Percentiles rank a stretch among this genome's conserved stretches.
phyloP scores from a whole-genome alignment of 176 grass and related monocot genomes.

The Alloteropsis semialata region DNA sequence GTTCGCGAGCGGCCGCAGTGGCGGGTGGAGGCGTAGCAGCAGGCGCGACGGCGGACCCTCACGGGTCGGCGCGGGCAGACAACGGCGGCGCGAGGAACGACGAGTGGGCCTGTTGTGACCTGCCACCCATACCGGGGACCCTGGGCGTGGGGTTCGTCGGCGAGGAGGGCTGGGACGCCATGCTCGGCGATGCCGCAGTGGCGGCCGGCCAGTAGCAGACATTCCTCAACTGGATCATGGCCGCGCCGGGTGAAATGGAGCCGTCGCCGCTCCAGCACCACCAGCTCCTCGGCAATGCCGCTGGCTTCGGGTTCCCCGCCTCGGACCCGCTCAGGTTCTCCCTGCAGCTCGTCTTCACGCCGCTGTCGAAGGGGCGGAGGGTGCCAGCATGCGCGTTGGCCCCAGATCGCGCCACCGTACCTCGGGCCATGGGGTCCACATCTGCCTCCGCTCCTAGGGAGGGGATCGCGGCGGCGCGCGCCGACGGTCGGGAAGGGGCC shows the following conservation, averaged over 20 bases:
- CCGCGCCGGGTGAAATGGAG: slow-evolving; percentile 28
- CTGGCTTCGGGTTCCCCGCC: slow-evolving; percentile 42
- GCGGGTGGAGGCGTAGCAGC: too few species aligned
- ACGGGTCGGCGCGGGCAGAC: slow-evolving; percentile 2
- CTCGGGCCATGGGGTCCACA: too few species aligned
- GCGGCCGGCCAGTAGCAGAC: slow-evolving; percentile 54
- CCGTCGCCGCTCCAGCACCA: slow-evolving; percentile 18
- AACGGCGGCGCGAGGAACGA: slow-evolving; percentile 41
- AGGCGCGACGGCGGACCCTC: slow-evolving; percentile 2
- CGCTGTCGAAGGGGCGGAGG: too few species aligned
- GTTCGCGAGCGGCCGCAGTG: too few species aligned
- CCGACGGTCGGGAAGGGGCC: too few species aligned
- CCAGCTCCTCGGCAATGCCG: slow-evolving; percentile 32
- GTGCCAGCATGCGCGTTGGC: too few species aligned
- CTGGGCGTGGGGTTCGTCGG: slow-evolving; percentile 34
- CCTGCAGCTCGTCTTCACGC: slow-evolving; percentile 32
- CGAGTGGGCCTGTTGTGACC: slow-evolving; percentile 45
- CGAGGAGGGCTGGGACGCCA: slow-evolving; percentile 58
- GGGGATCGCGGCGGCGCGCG: too few species aligned
- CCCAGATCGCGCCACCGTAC: too few species aligned
- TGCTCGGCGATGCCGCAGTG: slow-evolving; percentile 39
- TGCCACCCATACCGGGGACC: slow-evolving; percentile 46
- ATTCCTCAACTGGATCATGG: slow-evolving; percentile 77
- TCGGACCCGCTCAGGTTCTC: slow-evolving; percentile 36
- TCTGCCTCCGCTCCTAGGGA: too few species aligned